Conservation (phyloP, 768 basidiomycete genomes). For the Cystoderma amianthinum region DNA sequence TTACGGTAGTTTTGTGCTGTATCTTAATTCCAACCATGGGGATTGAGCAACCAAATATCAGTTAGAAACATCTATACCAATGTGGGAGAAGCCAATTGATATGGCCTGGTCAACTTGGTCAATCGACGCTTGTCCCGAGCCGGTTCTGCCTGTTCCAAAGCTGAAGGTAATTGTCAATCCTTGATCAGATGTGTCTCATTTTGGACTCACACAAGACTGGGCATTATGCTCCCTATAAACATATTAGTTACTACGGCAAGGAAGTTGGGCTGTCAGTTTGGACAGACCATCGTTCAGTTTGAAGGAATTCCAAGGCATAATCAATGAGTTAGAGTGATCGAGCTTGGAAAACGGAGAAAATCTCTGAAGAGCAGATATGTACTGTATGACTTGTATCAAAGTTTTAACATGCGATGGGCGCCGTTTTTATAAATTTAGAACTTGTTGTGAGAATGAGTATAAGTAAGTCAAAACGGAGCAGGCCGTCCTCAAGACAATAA, state of each 20-base stretch:
- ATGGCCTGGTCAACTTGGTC: slow-evolving; percentile 59
- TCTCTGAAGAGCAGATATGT: too few relatives aligned
- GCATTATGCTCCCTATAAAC: slow-evolving; percentile 41
- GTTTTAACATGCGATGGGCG: too few relatives aligned
- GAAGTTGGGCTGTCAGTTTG: neutral
- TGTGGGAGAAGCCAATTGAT: slow-evolving; percentile 52
- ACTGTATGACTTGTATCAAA: too few relatives aligned
- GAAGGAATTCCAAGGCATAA: slow-evolving; percentile 63
- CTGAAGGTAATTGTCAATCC: slow-evolving; percentile 11
- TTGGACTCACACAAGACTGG: slow-evolving; percentile 35
- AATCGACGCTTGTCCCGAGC: slow-evolving; percentile 43
- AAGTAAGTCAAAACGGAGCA: too few relatives aligned
- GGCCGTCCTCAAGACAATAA: too few relatives aligned
- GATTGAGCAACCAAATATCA: neutral
- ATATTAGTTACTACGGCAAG: neutral
- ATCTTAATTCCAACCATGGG: slow-evolving; percentile 30
- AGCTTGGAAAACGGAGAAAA: too few relatives aligned
- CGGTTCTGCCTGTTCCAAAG: slow-evolving; percentile 62
- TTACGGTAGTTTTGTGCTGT: slow-evolving; percentile 60
- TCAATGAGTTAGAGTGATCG: too few relatives aligned
- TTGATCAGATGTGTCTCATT: too few relatives aligned
- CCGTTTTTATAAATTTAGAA: too few relatives aligned
- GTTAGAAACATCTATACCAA: slow-evolving; percentile 38
- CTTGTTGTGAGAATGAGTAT: too few relatives aligned
- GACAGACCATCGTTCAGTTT: slow-evolving; percentile 51